Evolutionary conservation across 352 stramenopile genomes (phyloP), one percentile per base, ranked within the genome.

Genomic region (Phytopythium sindhum): DNA sequence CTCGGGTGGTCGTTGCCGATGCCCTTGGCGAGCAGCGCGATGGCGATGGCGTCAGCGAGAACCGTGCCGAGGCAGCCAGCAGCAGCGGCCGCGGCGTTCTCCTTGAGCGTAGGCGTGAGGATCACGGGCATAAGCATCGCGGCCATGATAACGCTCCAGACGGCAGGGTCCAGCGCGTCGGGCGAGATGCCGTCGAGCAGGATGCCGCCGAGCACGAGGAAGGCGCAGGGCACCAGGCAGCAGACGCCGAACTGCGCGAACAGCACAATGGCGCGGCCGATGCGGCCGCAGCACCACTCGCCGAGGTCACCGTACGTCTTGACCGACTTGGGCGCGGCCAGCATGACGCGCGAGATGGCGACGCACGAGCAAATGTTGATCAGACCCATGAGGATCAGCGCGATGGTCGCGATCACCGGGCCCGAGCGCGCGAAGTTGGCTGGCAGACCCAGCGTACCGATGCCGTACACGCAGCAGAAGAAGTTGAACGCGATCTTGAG

Each of bases 61-160:
- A 89, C 42, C 42, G 78, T 89, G 8, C 80, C 77, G 35, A 88
- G 24, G 53, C 73, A 84, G 24, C 80, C 80, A 28, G 75, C 76
- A 33, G 84, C 77, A n/a, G 80, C 80, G 10, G 74, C 77, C 42
- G 61, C 66, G 21, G 78, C 77, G 31, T 75, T 78, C 69, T 89
- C 80, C 62, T 89, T 87, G 26, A 89, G 70, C 14, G 80, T 89
- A 9, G 80, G 80, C 14, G 73, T 86, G 4, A 89, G 65, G 58
- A 81, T 78, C 7, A 88, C 69, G 8, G 80, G 80, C 33, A 88
- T 47, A 23, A 87, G 47, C 68, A 79, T 74, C 0, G 57, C 54
- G 42, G 72, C 77, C 80, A 89, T 89, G 60, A 89, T 70, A 37
- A 88, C 72, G 51, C 78, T 89, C 80, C 80, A 89, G 50, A 77